Evolutionary conservation across 768 basidiomycete genomes (phyloP).

Genomic region (Tricholoma furcatifolium): DNA sequence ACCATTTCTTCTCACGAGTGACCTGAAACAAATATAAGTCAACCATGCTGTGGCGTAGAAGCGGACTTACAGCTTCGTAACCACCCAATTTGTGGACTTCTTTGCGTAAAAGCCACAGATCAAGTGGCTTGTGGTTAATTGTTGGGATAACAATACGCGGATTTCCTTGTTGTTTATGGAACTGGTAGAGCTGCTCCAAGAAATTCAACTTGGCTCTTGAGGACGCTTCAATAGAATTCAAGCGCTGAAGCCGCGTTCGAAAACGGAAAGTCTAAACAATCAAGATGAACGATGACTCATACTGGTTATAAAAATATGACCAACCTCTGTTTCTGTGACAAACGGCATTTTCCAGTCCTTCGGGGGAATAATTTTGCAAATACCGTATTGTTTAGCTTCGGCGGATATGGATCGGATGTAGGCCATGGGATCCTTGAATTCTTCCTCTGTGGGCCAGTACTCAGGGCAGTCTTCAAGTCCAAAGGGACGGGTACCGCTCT

Average conservation of each 20-base stretch:
- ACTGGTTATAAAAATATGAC: constrained; percentile 26
- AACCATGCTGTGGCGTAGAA: constrained; percentile 8
- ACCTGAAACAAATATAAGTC: constrained; percentile 49
- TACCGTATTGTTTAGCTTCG: constrained; percentile 73
- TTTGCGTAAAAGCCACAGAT: constrained; percentile 90
- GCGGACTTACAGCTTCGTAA: constrained; percentile 68
- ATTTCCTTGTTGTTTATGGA: constrained; percentile 94
- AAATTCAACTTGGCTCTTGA: constrained; percentile 97
- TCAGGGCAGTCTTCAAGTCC: constrained; percentile 86
- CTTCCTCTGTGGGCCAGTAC: constrained; percentile 85
- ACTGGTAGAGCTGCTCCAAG: constrained; percentile 93
- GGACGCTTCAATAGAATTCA: constrained; percentile 97
- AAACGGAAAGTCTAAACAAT: constrained; percentile 80
- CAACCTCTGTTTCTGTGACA: constrained; percentile 89
- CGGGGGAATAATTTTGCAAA: constrained; percentile 96
- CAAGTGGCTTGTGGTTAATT: constrained; percentile 89
- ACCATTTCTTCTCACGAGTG: constrained; percentile 83
- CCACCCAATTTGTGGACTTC: constrained; percentile 91
- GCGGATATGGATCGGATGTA: constrained; percentile 85
- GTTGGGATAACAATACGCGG: constrained; percentile 88
- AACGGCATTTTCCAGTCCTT: constrained; percentile 95
- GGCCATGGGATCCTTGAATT: constrained; percentile 92
- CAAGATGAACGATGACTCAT: constrained; percentile 42
- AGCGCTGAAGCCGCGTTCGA: constrained; percentile 89
- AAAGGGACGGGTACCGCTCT: constrained; percentile 65